Conservation (phyloP, 2,329 filamentous ascomycete genomes). For the Fusarium oxysporum region DNA sequence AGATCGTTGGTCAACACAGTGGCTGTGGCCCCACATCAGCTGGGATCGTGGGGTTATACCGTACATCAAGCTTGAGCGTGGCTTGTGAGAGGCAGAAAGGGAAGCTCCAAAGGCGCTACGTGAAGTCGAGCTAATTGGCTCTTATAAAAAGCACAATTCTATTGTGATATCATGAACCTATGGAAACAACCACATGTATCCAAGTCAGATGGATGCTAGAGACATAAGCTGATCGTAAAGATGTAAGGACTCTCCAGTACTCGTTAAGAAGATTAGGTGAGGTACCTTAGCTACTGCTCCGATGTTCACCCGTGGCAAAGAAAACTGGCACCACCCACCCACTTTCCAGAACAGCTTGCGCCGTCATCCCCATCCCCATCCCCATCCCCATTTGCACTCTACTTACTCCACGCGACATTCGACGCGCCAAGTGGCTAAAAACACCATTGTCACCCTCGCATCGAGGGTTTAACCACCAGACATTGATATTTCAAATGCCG, state of each 20-base stretch:
- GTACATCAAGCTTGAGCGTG: conserved; percentile 20
- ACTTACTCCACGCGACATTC: conserved; percentile 42
- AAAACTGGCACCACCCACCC: conserved; percentile 32
- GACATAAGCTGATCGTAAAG: background rate
- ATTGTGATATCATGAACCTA: background rate
- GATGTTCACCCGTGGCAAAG: conserved; percentile 42
- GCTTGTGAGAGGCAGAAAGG: conserved; percentile 6
- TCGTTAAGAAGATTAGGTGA: background rate
- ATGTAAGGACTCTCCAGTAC: background rate
- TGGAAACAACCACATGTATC: background rate
- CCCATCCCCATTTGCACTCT: conserved; percentile 16
- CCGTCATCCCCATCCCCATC: conserved; percentile 35
- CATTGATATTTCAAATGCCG: conserved; percentile 35
- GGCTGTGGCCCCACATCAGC: conserved; percentile 31
- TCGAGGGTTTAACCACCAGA: conserved; percentile 41
- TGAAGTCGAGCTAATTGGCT: background rate
- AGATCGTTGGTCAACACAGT: conserved; percentile 25
- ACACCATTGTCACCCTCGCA: conserved; percentile 46
- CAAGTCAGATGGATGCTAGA: background rate
- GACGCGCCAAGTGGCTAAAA: conserved; percentile 48
- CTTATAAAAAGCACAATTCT: background rate
- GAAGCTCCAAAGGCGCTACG: background rate
- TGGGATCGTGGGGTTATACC: conserved; percentile 14
- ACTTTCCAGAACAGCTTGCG: conserved; percentile 45
- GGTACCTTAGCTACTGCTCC: conserved; percentile 4